phyloP scores from a whole-genome alignment of 2,329 filamentous ascomycete species.

The Aspergillus sp. region DNA sequence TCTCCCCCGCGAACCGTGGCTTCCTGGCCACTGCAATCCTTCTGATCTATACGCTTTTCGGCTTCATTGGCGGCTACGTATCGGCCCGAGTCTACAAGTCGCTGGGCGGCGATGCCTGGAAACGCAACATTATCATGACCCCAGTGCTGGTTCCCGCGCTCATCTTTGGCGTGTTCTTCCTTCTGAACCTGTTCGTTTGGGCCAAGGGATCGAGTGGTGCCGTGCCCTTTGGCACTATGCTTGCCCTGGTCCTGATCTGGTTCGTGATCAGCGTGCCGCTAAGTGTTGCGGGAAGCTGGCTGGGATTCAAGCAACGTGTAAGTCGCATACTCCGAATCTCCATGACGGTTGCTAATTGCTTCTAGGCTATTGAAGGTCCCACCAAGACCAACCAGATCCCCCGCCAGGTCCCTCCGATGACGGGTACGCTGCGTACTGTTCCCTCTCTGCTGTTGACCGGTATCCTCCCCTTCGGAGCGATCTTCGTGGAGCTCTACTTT shows the following conservation, averaged over 20 bases:
- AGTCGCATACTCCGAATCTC: conserved; percentile 13
- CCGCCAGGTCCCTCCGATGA: conserved; percentile 84
- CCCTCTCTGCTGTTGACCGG: conserved; percentile 92
- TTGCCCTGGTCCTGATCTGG: conserved; percentile 91
- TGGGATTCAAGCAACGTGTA: conserved; percentile 76
- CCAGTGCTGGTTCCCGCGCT: conserved; percentile 82
- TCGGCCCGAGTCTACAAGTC: conserved; percentile 93
- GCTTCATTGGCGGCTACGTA: conserved; percentile 87
- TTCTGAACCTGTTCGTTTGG: conserved; percentile 96
- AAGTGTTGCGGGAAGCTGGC: conserved; percentile 85
- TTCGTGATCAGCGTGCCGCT: conserved; percentile 94
- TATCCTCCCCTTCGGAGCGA: conserved; percentile 90
- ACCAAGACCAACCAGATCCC: conserved; percentile 98
- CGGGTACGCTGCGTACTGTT: conserved; percentile 79
- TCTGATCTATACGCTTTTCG: conserved; percentile 88
- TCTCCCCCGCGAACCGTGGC: conserved; percentile 93
- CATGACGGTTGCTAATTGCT: conserved; percentile 12
- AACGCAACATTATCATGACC: conserved; percentile 85
- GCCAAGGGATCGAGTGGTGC: conserved; percentile 88
- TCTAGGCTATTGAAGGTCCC: conserved; percentile 68
- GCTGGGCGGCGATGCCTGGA: conserved; percentile 90
- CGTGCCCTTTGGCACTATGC: conserved; percentile 95
- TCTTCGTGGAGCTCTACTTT: conserved; percentile 98
- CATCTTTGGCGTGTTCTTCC: conserved; percentile 86
- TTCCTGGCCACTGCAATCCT: conserved; percentile 92